Evolutionary conservation across 108 stramenopile species (phyloP).

Genomic region (Schizochytrium sp.): DNA sequence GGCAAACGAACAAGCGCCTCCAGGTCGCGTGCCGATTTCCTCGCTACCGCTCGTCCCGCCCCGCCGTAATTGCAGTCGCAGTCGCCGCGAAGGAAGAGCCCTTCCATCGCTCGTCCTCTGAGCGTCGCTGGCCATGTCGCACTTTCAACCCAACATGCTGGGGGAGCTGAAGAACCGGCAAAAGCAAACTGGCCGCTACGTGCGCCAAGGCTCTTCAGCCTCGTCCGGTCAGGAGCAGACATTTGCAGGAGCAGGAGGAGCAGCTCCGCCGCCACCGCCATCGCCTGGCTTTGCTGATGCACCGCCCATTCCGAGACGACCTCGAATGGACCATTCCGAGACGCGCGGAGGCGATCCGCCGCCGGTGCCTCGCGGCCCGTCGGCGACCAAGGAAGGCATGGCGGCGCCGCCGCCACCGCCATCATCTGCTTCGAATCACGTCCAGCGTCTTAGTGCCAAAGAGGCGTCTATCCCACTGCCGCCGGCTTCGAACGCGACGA

Average conservation of each 20-base stretch:
- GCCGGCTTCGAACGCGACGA: background rate
- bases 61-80: too few relatives aligned
- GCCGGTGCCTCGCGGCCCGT: background rate
- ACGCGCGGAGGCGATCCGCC: background rate
- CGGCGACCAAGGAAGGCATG: background rate
- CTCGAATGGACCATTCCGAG: background rate
- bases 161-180: background rate
- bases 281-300: background rate
- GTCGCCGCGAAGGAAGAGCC: too few relatives aligned
- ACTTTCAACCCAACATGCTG: too few relatives aligned
- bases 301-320: background rate
- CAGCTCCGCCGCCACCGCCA: background rate
- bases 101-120: too few relatives aligned
- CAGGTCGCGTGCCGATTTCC: too few relatives aligned
- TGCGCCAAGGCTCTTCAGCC: background rate
- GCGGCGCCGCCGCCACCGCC: background rate
- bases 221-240: background rate
- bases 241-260: background rate
- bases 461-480: too few relatives aligned
- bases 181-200: background rate
- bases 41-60: too few relatives aligned
- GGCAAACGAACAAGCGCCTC: too few relatives aligned
- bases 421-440: background rate
- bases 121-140: too few relatives aligned
- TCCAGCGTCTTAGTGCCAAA: too few relatives aligned